Conservation (phyloP, 805 yeast genomes). For the Danielozyma ontarioensis region DNA sequence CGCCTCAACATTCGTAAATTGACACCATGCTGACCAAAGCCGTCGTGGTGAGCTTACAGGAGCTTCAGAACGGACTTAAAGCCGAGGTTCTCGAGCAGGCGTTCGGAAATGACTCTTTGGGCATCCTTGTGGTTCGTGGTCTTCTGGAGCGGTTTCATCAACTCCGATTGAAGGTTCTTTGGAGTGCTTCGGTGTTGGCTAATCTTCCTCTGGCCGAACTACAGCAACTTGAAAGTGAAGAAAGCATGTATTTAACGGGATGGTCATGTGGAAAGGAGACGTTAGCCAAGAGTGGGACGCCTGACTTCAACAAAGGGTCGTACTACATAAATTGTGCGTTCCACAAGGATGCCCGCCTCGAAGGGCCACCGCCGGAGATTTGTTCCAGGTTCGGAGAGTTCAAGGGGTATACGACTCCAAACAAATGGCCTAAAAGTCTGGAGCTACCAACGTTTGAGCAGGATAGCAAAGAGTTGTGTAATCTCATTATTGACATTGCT, state of each 20-base stretch:
- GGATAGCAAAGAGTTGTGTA: conserved; percentile 35
- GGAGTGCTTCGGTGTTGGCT: conserved; percentile 39
- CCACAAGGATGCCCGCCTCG: conserved; percentile 35
- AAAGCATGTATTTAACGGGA: conserved; percentile 50
- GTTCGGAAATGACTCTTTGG: conserved; percentile 53
- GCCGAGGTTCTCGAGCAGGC: conserved; percentile 34
- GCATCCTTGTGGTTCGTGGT: conserved; percentile 44
- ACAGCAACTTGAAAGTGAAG: conserved; percentile 39
- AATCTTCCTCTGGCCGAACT: conserved; percentile 30
- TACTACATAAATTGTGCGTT: conserved; percentile 57
- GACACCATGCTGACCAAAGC: too few relatives aligned
- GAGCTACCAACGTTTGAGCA: conserved; percentile 27
- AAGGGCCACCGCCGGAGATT: conserved; percentile 41
- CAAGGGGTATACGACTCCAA: conserved; percentile 44
- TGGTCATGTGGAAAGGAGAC: conserved; percentile 59
- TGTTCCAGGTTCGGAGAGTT: conserved; percentile 23
- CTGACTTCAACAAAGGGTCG: conserved; percentile 52
- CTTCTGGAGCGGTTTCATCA: conserved; percentile 34
- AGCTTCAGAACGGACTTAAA: conserved; percentile 25
- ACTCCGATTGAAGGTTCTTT: conserved; percentile 39
- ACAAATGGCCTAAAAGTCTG: conserved; percentile 44
- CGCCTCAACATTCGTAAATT: not conserved
- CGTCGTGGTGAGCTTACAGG: conserved; percentile 25
- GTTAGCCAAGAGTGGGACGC: conserved; percentile 34
- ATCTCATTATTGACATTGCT: conserved; percentile 45